phyloP scores from a whole-genome alignment of 306 rosid genomes.

The Medicago ruthenica region DNA sequence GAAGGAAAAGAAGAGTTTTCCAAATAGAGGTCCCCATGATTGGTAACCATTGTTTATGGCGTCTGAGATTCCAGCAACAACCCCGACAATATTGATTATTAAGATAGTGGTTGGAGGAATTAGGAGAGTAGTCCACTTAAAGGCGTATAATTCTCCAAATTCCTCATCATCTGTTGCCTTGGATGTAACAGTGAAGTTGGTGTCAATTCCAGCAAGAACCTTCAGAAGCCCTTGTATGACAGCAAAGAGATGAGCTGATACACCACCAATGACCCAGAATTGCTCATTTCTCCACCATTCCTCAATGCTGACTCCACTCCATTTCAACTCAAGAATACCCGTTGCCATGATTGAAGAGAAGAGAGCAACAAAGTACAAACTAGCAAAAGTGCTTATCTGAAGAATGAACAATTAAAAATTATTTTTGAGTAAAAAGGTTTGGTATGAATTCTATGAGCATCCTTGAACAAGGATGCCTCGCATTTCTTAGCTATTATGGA shows the following conservation, averaged over 20 bases:
- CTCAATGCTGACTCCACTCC: conserved; percentile 99
- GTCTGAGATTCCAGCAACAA: conserved; percentile 94
- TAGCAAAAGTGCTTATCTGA: conserved; percentile 95
- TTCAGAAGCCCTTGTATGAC: conserved; percentile 92
- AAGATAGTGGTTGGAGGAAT: conserved; percentile 94
- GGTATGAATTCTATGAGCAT: conserved; percentile 31
- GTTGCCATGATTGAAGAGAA: conserved; percentile 86
- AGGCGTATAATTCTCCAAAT: conserved; percentile 77
- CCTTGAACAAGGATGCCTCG: conserved; percentile 17
- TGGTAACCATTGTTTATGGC: conserved; percentile 95
- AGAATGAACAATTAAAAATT: conserved; percentile 38
- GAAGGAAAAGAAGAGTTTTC: conserved; percentile 93
- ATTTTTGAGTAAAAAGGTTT: conserved; percentile 26
- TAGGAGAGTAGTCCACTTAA: conserved; percentile 92
- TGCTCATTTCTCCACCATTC: conserved; percentile 99
- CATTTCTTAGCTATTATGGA: conserved; percentile 4
- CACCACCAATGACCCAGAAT: conserved; percentile 98
- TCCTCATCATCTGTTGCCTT: conserved; percentile 95
- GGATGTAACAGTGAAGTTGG: conserved; percentile 89
- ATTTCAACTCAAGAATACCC: conserved; percentile 91
- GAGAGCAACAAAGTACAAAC: conserved; percentile 80
- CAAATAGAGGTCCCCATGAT: conserved; percentile 97
- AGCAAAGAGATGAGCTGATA: conserved; percentile 89
- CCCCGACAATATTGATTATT: conserved; percentile 89
- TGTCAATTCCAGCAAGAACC: conserved; percentile 90